Evolutionary conservation across 306 rosid species (phyloP).

Genomic region (Quercus alba): DNA sequence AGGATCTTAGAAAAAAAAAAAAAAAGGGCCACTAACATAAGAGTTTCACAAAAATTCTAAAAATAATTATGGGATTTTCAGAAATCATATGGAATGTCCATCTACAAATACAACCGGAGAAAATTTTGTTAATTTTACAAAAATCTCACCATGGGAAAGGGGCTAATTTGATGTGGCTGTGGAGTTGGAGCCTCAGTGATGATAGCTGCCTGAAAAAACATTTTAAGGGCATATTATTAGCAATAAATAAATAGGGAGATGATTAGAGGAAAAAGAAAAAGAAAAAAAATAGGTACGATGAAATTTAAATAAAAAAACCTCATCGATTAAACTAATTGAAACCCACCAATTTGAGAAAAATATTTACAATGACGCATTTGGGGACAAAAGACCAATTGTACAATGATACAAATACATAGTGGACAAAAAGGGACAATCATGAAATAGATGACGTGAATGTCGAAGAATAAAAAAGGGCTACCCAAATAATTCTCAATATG

Average conservation of each 20-base stretch:
- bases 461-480: too few species aligned
- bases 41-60: not conserved
- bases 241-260: not conserved
- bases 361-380: not conserved
- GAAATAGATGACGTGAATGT: too few species aligned
- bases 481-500: too few species aligned
- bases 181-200: slow-evolving; percentile 47
- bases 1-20: not conserved
- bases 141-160: slow-evolving; percentile 33
- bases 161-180: slow-evolving; percentile 35
- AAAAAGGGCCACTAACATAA: not conserved
- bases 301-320: not conserved
- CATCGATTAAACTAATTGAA: too few species aligned
- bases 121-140: not conserved
- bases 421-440: too few species aligned
- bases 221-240: not conserved
- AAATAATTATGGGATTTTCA: not conserved
- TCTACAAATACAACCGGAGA: not conserved
- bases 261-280: not conserved
- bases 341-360: too few species aligned
- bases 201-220: slow-evolving; percentile 20
- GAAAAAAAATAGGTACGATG: not conserved
- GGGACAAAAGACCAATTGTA: not conserved
- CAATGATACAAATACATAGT: not conserved
- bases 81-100: not conserved